A percentile compares a stretch with the other conserved stretches of the same genome.
phyloP scores from a whole-genome alignment of 169 alveolate species.

The Eimeria mitis region DNA sequence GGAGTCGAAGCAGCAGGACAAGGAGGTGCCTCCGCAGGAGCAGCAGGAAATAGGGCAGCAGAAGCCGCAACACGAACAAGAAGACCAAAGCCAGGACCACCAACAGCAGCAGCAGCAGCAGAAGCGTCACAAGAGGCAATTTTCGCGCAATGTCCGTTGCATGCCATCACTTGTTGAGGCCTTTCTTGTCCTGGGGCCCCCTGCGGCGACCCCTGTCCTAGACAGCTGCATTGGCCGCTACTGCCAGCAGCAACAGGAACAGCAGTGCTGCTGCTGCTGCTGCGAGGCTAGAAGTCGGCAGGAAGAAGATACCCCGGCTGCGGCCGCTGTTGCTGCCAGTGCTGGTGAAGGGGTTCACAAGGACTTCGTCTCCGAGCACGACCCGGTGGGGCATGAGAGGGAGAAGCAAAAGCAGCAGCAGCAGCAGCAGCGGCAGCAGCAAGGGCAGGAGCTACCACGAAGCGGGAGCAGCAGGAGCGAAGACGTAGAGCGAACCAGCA shows the following conservation, averaged over 20 bases:
- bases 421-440: conserved; percentile 13
- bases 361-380: not conserved
- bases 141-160: conserved; percentile 25
- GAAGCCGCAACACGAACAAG: not conserved
- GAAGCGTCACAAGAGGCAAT: not conserved
- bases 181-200: conserved; percentile 46
- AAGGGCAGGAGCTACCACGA: not conserved
- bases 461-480: conserved; percentile 2
- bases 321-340: conserved; percentile 9
- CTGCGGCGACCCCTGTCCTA: conserved; percentile 38
- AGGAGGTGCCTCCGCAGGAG: not conserved
- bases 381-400: not conserved
- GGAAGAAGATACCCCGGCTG: not conserved
- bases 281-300: not conserved
- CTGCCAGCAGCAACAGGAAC: conserved; percentile 9
- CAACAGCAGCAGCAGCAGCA: conserved; percentile 9
- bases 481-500: not conserved
- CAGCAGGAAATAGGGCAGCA: not conserved
- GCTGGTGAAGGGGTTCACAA: not conserved
- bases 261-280: conserved; percentile 48
- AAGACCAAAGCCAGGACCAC: not conserved
- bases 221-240: conserved; percentile 35
- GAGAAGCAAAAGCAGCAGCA: conserved; percentile 5
- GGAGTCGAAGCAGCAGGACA: not conserved
- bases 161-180: conserved; percentile 59